phyloP scores from a whole-genome alignment of 2,329 filamentous ascomycete genomes.

The Cytospora piceae region DNA sequence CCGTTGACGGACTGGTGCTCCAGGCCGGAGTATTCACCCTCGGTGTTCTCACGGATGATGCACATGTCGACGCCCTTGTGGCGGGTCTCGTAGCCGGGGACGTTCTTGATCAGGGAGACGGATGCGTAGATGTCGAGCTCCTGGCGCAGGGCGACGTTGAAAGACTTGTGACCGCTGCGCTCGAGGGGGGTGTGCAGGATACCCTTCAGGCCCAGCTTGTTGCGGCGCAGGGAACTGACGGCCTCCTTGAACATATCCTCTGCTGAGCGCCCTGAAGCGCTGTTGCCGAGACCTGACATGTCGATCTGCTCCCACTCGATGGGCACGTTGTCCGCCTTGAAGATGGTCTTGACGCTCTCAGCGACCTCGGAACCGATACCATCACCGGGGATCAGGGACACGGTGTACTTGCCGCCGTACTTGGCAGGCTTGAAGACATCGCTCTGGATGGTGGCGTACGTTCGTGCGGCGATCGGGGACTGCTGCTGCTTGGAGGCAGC shows the following conservation, averaged over 20 bases:
- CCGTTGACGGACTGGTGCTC: constrained; percentile 97
- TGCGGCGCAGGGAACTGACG: constrained; percentile 92
- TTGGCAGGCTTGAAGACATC: constrained; percentile 99
- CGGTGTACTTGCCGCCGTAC: constrained; percentile 99
- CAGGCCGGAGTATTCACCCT: constrained; percentile 98
- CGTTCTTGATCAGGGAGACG: constrained; percentile 98
- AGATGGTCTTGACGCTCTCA: constrained; percentile 95
- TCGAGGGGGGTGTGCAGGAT: constrained; percentile 98
- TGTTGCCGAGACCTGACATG: constrained; percentile 86
- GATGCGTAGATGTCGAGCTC: constrained; percentile 99
- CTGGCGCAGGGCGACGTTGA: constrained; percentile 99
- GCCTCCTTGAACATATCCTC: constrained; percentile 96
- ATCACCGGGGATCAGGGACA: constrained; percentile 97
- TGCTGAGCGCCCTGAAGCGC: constrained; percentile 69
- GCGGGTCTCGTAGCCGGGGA: constrained; percentile 95
- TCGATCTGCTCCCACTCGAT: constrained; percentile 98
- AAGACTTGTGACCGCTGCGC: constrained; percentile 95
- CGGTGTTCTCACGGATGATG: constrained; percentile 99
- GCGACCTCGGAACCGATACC: constrained; percentile 97
- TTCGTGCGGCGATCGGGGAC: constrained; percentile 49
- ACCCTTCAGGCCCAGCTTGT: constrained; percentile 98
- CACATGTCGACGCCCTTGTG: constrained; percentile 97
- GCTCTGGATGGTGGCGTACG: constrained; percentile 81
- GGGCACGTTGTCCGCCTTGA: constrained; percentile 97
- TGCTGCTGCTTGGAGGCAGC: constrained; percentile 52